Base-by-base conservation (phyloP, 2,329 filamentous ascomycete genomes). In the Penicillium sp. region DNA sequence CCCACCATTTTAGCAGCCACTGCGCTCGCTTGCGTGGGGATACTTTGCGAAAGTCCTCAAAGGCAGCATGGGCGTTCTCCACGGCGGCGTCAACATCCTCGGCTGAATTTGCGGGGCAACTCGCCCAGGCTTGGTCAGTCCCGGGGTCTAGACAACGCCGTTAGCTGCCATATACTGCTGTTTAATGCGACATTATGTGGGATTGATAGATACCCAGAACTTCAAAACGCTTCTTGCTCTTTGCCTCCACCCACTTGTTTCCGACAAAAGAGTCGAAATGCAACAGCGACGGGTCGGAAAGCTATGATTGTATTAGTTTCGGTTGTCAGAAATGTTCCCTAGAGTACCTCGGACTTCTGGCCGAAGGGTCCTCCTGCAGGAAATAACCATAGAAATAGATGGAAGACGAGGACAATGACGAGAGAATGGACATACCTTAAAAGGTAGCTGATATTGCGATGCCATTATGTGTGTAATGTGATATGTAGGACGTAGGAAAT, bases 1-100 rank as follows among this genome's bases (percentile, higher is more conserved):
- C 70, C 69, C 89, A 83, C 85, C 86, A 89, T 69, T 84, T 84
- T 51, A 86, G 71, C 9, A 90, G 74, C 70, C 83, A 81, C 62
- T 87, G 81, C 1, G 86, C 86, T 49, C 86, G 80, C 48, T 79
- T 77, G 14, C 84, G 78, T 0, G 87, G 86, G 59, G 82, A 87
- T 51, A 81, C 71, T 58, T 84, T 86, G 54, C 77, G 79, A 72
- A 83, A 90, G 18, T 72, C 72, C 58, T 84, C 73, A 63, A 89
- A 89, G 3, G 84, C 83, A n/a, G 73, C 72, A 55, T 87, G 77
- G 0, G 87, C 82, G 37, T 81, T 79, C 62, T 83, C 73, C 6
- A 88, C 84, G 1, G 86, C 82, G 4, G 69, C 70, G 55, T 87
- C 81, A 51, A 88, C 85, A 69, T 89, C 87, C 37, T 84, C 82